Evolutionary conservation across 2,329 filamentous ascomycete species (phyloP).

Genomic region (Paraphoma chrysanthemicola): DNA sequence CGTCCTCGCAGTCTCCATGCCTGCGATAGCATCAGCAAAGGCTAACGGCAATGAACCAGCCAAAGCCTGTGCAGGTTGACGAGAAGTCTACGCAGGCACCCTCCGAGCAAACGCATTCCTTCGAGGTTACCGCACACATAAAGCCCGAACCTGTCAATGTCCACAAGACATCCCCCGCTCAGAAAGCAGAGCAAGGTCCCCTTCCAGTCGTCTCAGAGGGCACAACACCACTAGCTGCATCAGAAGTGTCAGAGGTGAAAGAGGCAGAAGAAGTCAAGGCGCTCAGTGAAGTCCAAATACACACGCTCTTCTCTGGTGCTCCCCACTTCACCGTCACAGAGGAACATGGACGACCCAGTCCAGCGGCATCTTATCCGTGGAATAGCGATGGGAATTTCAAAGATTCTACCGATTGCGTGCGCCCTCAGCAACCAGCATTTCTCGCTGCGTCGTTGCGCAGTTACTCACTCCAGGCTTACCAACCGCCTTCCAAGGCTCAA

Average conservation of each 20-base stretch:
- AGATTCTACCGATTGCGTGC: conserved; percentile 64
- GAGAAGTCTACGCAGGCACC: conserved; percentile 17
- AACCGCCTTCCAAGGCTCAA: conserved; percentile 17
- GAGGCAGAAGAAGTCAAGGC: conserved; percentile 17
- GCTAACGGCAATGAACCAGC: conserved; percentile 24
- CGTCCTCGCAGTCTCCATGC: conserved; percentile 1
- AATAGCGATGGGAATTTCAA: conserved; percentile 65
- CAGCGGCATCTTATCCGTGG: conserved; percentile 72
- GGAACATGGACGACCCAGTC: conserved; percentile 67
- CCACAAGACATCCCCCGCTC: conserved; percentile 8
- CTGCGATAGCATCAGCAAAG: not conserved
- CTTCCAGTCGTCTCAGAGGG: not conserved
- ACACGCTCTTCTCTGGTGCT: conserved; percentile 77
- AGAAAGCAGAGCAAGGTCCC: conserved; percentile 11
- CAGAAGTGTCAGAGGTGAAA: conserved; percentile 12
- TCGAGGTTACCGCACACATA: conserved; percentile 8
- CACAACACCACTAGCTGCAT: conserved; percentile 5
- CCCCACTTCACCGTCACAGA: conserved; percentile 73
- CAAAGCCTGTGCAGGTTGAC: conserved; percentile 20
- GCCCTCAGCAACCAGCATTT: conserved; percentile 44
- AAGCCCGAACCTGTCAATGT: conserved; percentile 20
- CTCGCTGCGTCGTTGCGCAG: conserved; percentile 38
- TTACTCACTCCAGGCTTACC: conserved; percentile 20
- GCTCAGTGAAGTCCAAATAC: conserved; percentile 62
- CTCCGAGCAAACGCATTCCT: conserved; percentile 22